phyloP scores from a whole-genome alignment of 1,139 yeast genomes.

The Blastobotrys buckinghamii region DNA sequence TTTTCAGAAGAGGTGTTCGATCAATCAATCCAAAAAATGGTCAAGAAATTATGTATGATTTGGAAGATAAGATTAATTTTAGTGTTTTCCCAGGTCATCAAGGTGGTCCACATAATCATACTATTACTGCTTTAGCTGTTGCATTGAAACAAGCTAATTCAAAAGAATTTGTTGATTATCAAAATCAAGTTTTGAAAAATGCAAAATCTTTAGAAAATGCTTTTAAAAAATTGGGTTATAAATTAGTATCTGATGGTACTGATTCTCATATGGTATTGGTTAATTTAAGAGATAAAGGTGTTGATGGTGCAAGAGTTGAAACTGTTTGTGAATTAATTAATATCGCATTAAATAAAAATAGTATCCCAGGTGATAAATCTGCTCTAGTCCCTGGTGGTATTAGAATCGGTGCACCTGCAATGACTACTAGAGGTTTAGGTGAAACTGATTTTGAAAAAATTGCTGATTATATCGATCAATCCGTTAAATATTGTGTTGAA shows the following conservation, averaged over 20 bases:
- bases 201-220: conserved; percentile 73
- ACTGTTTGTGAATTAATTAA: conserved; percentile 82
- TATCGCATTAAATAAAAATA: conserved; percentile 93
- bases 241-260: conserved; percentile 86
- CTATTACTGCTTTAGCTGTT: conserved; percentile 91
- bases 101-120: conserved; percentile 99
- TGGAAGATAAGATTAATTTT: conserved; percentile 86
- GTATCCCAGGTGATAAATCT: conserved; percentile 93
- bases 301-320: conserved; percentile 96
- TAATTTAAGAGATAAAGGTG: conserved; percentile 73
- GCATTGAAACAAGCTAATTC: conserved; percentile 85
- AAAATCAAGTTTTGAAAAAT: conserved; percentile 71
- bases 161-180: conserved; percentile 85
- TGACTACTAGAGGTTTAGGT: conserved; percentile 94
- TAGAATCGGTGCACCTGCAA: conserved; percentile 96
- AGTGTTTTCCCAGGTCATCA: conserved; percentile 98
- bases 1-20: conserved; percentile 86
- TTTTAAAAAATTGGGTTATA: conserved; percentile 60
- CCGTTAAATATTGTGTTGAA: conserved; percentile 72
- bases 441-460: conserved; percentile 72
- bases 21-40: conserved; percentile 75
- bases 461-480: conserved; percentile 69
- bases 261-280: conserved; percentile 90
- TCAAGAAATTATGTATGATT: conserved; percentile 77
- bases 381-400: conserved; percentile 94